phyloP scores from a whole-genome alignment of 2,329 filamentous ascomycete species.

The Talaromyces islandicus region DNA sequence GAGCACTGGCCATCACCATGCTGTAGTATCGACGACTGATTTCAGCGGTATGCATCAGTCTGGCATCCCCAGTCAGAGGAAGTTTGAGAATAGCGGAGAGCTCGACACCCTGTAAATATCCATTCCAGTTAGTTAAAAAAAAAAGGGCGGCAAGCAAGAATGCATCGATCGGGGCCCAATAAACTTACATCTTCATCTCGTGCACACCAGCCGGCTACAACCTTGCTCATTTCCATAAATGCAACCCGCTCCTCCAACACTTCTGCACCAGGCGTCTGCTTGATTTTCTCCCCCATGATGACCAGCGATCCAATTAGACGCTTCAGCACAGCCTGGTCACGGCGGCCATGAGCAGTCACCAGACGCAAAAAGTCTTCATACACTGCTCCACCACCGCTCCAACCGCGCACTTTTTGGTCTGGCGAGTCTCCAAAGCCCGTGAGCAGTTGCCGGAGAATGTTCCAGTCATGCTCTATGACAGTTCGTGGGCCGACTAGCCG shows the following conservation, averaged over 20 bases:
- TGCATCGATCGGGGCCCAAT: no score
- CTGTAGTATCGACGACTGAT: slow-evolving; percentile 65
- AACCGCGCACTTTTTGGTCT: slow-evolving; percentile 59
- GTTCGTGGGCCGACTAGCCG: slow-evolving; percentile 73
- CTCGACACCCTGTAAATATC: slow-evolving; percentile 22
- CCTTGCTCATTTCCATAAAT: slow-evolving; percentile 72
- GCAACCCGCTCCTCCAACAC: slow-evolving; percentile 62
- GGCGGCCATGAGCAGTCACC: slow-evolving; percentile 33
- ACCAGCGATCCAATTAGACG: slow-evolving; percentile 45
- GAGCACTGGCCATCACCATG: slow-evolving; percentile 51
- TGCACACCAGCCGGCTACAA: slow-evolving; percentile 62
- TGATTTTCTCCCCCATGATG: slow-evolving; percentile 33
- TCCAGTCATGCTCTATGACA: slow-evolving; percentile 76
- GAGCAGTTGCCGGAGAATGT: slow-evolving; percentile 62
- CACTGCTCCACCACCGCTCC: slow-evolving; percentile 61
- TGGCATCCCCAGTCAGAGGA: slow-evolving; percentile 63
- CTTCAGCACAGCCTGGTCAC: slow-evolving; percentile 36
- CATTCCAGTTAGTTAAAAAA: slow-evolving; percentile 10
- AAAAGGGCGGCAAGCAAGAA: no score
- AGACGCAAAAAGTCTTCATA: slow-evolving; percentile 61
- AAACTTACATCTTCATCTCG: slow-evolving; percentile 54
- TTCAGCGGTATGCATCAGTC: slow-evolving; percentile 64
- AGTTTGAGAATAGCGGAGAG: slow-evolving; percentile 35
- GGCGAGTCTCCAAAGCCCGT: slow-evolving; percentile 61
- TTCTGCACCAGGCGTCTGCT: slow-evolving; percentile 47